Evolutionary conservation across 1,284 basidiomycete species (phyloP), one percentile per base, ranked within the genome.

Genomic region (Amylostereum chailletii): DNA sequence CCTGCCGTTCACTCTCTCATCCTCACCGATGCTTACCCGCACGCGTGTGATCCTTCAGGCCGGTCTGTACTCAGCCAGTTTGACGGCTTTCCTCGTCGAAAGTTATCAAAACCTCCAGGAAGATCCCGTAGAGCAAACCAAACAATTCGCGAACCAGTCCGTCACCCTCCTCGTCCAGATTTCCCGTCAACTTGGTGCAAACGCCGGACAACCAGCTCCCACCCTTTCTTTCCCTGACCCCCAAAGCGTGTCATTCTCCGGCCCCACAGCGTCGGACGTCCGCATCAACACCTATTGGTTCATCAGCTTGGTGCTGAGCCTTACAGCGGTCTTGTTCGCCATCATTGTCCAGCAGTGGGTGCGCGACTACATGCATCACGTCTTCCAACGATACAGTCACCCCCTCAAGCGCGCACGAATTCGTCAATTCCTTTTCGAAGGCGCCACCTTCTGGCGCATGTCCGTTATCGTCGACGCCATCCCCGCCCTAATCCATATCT

Each of bases 241-340:
- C 19, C 19, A 19, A 19, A 19, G 19, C 19, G 19, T 19, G 19
- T 19, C 19, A 1, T 19, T 19, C 19, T 19, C 19, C 1, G 19
- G 19, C 19, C 45, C 47, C 1, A 26, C 34, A 2, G 11, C 31
- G 5, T 47, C 52, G 9, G 46, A 46, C 27, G 45, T 53, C 30
- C 37, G 49, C 31, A 44, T 53, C n/a, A 53, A 53, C 33, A 48
- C 51, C 34, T 51, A 42, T 46, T 53, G 54, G 49, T 55, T 49
- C 47, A 47, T 55, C 44, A 51, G 49, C 42, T 39, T 55, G 3
- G 47, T 53, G 1, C 50, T 53, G 45, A 51, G 49, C 34, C 42
- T 55, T 8, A 36, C 41, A 1, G 51, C 51, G 3, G 51, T 42
- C 3, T 51, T 55, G 27, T 34, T 41, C 4, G 53, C 53, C 2